These are phyloP conservation scores for Stachybotrys elegans DNA, from an alignment of 2,329 filamentous ascomycete genomes.

Conservation along the genomic window DNA sequence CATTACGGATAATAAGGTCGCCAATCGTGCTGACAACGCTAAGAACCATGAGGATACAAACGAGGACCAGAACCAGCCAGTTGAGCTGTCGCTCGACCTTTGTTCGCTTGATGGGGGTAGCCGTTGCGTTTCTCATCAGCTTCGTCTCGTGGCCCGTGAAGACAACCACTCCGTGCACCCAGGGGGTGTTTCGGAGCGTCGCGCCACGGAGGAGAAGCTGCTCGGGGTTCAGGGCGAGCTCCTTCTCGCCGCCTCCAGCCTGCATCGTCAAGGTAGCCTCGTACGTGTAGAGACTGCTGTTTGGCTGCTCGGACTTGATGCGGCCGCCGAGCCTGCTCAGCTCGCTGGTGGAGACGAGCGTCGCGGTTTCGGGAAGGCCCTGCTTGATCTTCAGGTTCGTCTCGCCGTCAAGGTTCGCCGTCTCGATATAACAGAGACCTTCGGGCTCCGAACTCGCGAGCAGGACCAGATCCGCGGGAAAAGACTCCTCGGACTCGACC, in stretches of 20 bases:
- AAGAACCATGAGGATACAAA: slow-evolving; percentile 75
- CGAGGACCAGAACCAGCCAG: slow-evolving; percentile 83
- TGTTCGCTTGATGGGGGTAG: slow-evolving; percentile 94
- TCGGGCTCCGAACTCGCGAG: slow-evolving; percentile 95
- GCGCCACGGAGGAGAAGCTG: slow-evolving; percentile 90
- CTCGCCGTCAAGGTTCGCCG: slow-evolving; percentile 93
- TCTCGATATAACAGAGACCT: slow-evolving; percentile 97
- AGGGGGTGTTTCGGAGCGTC: slow-evolving; percentile 91
- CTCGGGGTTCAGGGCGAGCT: slow-evolving; percentile 83
- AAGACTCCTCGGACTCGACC: slow-evolving; percentile 90
- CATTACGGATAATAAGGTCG: slow-evolving; percentile 74
- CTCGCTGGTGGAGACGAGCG: slow-evolving; percentile 81
- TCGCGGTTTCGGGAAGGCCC: slow-evolving; percentile 84
- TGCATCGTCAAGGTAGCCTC: slow-evolving; percentile 93
- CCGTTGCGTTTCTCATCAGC: slow-evolving; percentile 96
- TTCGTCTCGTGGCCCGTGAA: slow-evolving; percentile 95
- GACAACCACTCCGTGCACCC: slow-evolving; percentile 93
- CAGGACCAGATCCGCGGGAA: slow-evolving; percentile 88
- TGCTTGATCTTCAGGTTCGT: slow-evolving; percentile 99
- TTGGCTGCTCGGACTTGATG: slow-evolving; percentile 91
- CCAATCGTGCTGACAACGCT: slow-evolving; percentile 89
- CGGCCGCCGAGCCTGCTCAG: slow-evolving; percentile 80
- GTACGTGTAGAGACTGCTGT: slow-evolving; percentile 97
- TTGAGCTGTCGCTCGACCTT: slow-evolving; percentile 95
- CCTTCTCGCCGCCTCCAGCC: slow-evolving; percentile 86